phyloP scores from a whole-genome alignment of 2,329 filamentous ascomycete species.

The Fonsecaea multimorphosa region DNA sequence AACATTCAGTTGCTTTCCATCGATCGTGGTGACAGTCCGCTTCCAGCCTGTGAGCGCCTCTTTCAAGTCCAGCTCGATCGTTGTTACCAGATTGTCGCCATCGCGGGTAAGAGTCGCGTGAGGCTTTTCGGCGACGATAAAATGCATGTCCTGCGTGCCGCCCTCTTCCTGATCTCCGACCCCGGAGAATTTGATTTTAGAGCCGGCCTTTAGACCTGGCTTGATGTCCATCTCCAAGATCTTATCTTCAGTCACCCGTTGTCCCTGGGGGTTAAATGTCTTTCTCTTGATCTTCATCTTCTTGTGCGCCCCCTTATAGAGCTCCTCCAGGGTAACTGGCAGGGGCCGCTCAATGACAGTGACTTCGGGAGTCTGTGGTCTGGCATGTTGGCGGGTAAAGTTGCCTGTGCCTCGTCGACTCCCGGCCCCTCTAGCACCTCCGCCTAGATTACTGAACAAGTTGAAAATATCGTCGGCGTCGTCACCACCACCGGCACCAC shows the following conservation, averaged over 20 bases:
- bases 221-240: constrained; percentile 96
- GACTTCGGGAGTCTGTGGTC: constrained; percentile 73
- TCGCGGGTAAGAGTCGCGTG: constrained; percentile 85
- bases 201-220: constrained; percentile 91
- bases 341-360: constrained; percentile 87
- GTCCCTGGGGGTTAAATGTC: constrained; percentile 84
- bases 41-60: constrained; percentile 95
- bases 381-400: constrained; percentile 35
- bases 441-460: constrained; percentile 53
- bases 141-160: constrained; percentile 92
- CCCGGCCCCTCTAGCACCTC: constrained; percentile 45
- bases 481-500: constrained; percentile 53
- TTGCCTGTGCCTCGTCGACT: constrained; percentile 47
- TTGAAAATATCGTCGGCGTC: constrained; percentile 65
- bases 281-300: constrained; percentile 99
- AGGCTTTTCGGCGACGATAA: constrained; percentile 92
- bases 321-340: constrained; percentile 81
- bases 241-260: constrained; percentile 84
- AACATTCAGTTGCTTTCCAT: constrained; percentile 81
- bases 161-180: constrained; percentile 98
- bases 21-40: constrained; percentile 89
- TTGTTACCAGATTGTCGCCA: constrained; percentile 82
- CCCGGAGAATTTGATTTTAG: constrained; percentile 97
- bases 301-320: constrained; percentile 86
- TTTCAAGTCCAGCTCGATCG: constrained; percentile 82